Evolutionary conservation across 768 basidiomycete genomes (phyloP).

Genomic region (Auricularia sp.): DNA sequence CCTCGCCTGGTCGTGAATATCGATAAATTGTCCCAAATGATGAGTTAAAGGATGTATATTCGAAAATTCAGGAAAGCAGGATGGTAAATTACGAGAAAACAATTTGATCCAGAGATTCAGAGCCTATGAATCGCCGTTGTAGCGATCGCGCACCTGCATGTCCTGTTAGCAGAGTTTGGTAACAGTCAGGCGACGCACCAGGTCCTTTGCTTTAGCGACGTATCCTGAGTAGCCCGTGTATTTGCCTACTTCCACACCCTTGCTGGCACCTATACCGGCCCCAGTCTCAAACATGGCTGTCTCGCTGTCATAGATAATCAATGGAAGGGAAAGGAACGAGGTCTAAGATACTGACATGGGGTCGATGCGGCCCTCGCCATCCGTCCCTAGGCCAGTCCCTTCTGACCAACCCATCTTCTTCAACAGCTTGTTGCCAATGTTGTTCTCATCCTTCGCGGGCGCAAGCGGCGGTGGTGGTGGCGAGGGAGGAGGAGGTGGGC

Average conservation of each 20-base stretch:
- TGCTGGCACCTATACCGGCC: conserved; percentile 86
- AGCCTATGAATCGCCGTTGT: neutral
- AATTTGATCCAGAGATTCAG: too few species aligned
- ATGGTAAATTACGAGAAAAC: too few species aligned
- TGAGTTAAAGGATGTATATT: too few species aligned
- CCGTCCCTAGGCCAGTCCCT: conserved; percentile 75
- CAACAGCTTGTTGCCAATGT: conserved; percentile 85
- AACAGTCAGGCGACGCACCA: neutral
- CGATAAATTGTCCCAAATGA: too few species aligned
- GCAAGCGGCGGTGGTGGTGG: conserved; percentile 56
- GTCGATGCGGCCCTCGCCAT: conserved; percentile 77
- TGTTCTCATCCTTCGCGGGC: conserved; percentile 71
- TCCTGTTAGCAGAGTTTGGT: neutral
- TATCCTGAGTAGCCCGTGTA: conserved; percentile 63
- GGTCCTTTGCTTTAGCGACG: conserved; percentile 24
- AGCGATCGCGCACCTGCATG: neutral
- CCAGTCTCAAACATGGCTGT: conserved; percentile 83
- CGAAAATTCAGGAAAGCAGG: too few species aligned
- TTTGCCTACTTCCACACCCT: conserved; percentile 73
- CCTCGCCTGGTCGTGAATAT: too few species aligned
- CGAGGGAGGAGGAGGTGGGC: conserved; percentile 48
- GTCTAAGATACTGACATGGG: conserved; percentile 53
- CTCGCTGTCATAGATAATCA: conserved; percentile 33
- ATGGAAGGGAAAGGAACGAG: too few species aligned
- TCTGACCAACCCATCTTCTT: conserved; percentile 99